Percentiles rank a stretch among this genome's conserved stretches.
Evolutionary conservation across 371 early-diverging fungal genomes (phyloP).

Genomic region (Mucor circinelloides): DNA sequence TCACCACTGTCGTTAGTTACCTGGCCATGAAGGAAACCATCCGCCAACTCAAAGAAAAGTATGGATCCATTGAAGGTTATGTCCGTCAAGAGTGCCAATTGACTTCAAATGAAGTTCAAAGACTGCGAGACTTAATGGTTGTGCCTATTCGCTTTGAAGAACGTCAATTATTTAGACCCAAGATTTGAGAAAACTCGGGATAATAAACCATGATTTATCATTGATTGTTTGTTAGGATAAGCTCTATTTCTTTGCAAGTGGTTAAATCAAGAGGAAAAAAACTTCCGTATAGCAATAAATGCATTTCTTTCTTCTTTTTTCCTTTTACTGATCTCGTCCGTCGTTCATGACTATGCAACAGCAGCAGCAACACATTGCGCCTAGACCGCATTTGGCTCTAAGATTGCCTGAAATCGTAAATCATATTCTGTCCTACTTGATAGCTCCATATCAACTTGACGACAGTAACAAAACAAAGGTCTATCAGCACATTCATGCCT

Average conservation of each 20-base stretch:
- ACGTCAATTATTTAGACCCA: constrained; percentile 43
- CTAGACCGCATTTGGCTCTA: constrained; percentile 15
- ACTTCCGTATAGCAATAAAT: not conserved
- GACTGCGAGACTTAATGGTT: constrained; percentile 42
- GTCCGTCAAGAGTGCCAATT: constrained; percentile 38
- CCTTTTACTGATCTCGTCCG: too few species aligned
- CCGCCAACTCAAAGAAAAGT: constrained; percentile 25
- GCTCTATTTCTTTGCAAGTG: not conserved
- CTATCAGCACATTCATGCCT: constrained; percentile 25
- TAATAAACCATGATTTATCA: not conserved
- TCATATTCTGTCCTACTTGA: constrained; percentile 19
- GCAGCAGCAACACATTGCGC: not conserved
- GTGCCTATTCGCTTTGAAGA: constrained; percentile 52
- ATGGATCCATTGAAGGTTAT: constrained; percentile 34
- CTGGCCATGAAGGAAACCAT: constrained; percentile 51
- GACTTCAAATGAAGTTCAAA: constrained; percentile 32
- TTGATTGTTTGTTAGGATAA: constrained; percentile 1
- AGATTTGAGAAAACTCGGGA: constrained; percentile 11
- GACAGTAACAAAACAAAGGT: constrained; percentile 5
- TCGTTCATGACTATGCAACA: not conserved
- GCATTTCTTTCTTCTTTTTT: not conserved
- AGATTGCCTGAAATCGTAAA: constrained; percentile 28
- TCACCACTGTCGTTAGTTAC: constrained; percentile 20
- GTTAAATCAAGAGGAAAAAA: not conserved
- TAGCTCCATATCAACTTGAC: not conserved